phyloP scores from a whole-genome alignment of 768 basidiomycete genomes.

The Suillus bovinus region DNA sequence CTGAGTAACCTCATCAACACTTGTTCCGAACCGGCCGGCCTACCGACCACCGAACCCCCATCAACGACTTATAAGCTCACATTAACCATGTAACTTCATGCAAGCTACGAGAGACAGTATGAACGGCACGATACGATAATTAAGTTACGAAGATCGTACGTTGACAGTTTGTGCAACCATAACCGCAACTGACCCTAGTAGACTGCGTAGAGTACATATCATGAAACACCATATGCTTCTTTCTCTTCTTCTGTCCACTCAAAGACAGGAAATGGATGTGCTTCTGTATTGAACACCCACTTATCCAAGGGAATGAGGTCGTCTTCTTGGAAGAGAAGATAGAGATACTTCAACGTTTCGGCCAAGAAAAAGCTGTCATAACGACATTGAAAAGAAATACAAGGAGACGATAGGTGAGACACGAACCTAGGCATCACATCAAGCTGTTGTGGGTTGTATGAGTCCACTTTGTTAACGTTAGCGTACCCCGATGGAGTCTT shows the following conservation, averaged over 20 bases:
- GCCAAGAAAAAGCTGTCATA: constrained; percentile 50
- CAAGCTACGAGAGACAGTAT: not conserved
- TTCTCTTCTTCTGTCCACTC: constrained; percentile 59
- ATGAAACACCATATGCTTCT: constrained; percentile 38
- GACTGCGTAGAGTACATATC: not conserved
- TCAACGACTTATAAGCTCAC: not conserved
- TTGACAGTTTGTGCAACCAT: not conserved
- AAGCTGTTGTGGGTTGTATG: constrained; percentile 35
- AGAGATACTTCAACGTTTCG: constrained; percentile 72
- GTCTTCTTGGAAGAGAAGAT: constrained; percentile 65
- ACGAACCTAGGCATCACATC: constrained; percentile 78
- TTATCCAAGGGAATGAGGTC: constrained; percentile 55
- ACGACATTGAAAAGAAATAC: not conserved
- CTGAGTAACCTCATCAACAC: not conserved
- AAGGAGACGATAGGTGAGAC: constrained; percentile 14
- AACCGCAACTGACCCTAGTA: not conserved
- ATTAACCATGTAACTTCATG: not conserved
- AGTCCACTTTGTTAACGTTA: constrained; percentile 50
- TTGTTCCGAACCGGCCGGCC: constrained; percentile 12
- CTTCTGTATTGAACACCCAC: constrained; percentile 71
- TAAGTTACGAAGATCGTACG: not conserved
- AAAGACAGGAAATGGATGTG: constrained; percentile 77
- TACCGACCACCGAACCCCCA: not conserved
- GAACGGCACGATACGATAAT: not conserved
- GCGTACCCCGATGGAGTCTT: constrained; percentile 66